Percentiles rank a stretch among this genome's conserved stretches.
Conservation (phyloP, 2,329 filamentous ascomycete species). For the Seiridium unicorne region DNA sequence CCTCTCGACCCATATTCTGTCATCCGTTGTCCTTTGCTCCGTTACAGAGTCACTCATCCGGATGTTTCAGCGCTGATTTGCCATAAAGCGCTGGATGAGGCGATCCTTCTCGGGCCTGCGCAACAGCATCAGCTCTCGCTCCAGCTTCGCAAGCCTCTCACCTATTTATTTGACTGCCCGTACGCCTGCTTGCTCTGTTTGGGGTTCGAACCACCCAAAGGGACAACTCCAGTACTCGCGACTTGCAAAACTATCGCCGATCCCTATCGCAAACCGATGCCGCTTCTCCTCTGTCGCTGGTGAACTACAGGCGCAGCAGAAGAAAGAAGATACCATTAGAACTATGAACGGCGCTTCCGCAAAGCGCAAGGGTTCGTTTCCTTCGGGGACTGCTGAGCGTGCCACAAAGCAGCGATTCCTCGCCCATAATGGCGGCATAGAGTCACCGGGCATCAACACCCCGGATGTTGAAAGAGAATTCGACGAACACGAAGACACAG, state of each 20-base stretch:
- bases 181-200: background rate
- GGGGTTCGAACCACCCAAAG: background rate
- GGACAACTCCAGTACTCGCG: background rate
- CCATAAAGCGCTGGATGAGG: conserved; percentile 8
- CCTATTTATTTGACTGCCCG: background rate
- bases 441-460: conserved; percentile 48
- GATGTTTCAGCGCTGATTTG: background rate
- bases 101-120: conserved; percentile 3
- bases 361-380: conserved; percentile 52
- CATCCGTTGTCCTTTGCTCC: background rate
- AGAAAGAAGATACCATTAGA: background rate
- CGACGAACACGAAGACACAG: conserved; percentile 40
- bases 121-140: conserved; percentile 4
- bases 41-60: background rate
- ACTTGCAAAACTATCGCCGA: background rate
- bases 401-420: conserved; percentile 37
- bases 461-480: conserved; percentile 36
- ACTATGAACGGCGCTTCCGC: conserved; percentile 46
- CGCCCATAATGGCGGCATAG: conserved; percentile 44
- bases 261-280: background rate
- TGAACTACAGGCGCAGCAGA: conserved; percentile 1
- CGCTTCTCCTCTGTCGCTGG: background rate
- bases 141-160: conserved; percentile 2
- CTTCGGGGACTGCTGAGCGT: conserved; percentile 32
- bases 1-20: background rate